phyloP scores from a whole-genome alignment of 179 eudicot genomes.

The Patellifolia procumbens region DNA sequence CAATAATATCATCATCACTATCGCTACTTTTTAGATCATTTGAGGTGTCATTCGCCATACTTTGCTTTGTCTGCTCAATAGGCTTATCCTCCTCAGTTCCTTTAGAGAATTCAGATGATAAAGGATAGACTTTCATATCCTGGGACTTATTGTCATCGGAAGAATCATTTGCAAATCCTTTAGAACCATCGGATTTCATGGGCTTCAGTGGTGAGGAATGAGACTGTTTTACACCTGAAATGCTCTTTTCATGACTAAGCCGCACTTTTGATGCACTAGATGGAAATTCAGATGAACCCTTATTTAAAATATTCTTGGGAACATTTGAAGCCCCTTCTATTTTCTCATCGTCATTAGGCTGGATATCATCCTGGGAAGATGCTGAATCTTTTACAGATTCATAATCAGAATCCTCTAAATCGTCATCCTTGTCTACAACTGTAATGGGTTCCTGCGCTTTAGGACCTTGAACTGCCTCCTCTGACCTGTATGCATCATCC shows the following conservation, averaged over 20 bases:
- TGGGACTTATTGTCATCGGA: conserved; percentile 32
- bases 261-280: conserved; percentile 29
- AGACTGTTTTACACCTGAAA: conserved; percentile 29
- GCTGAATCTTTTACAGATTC: conserved; percentile 67
- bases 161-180: conserved; percentile 34
- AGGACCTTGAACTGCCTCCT: conserved; percentile 37
- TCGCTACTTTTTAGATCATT: conserved; percentile 26
- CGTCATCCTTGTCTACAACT: conserved; percentile 36
- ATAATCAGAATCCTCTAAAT: conserved; percentile 48
- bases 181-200: conserved; percentile 32
- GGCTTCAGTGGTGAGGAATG: conserved; percentile 36
- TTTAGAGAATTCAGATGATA: conserved; percentile 48
- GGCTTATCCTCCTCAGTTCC: conserved; percentile 46
- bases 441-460: conserved; percentile 34
- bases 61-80: conserved; percentile 49
- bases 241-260: conserved; percentile 37
- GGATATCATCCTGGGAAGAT: conserved; percentile 65
- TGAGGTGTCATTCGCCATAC: conserved; percentile 35
- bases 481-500: conserved; percentile 66
- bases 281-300: conserved; percentile 29
- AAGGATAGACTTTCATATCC: too few species aligned
- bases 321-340: conserved; percentile 35
- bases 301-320: conserved; percentile 33
- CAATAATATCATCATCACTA: conserved; percentile 22
- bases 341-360: conserved; percentile 57